Base-by-base conservation (phyloP, 306 rosid species). In the Medicago ruthenica region DNA sequence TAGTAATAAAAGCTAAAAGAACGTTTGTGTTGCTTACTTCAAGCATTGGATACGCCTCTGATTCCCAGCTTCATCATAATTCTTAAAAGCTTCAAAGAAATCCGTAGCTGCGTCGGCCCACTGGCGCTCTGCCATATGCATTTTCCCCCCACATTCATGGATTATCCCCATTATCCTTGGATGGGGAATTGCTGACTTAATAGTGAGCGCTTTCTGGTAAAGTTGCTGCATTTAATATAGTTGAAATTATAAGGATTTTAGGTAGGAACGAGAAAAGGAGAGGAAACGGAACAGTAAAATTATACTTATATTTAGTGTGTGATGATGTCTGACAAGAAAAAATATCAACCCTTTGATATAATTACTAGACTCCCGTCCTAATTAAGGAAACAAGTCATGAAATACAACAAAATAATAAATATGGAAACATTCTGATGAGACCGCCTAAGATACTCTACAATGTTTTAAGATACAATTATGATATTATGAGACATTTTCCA, bases 41-140 rank as follows among this genome's bases (percentile, higher is more conserved):
- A 95, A 82, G 89, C 97, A 95, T 81, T 92, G 99, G 75, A 95
- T 95, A 69, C 97, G 99, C 86, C 97, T 86, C 67, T 92, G 99
- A 73, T 92, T 95, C 77, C 99, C 99, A 74, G 99, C 97, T 85
- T 95, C 98, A 54, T 93, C 97, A 51, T 93, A 93, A 72, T 93
- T 89, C 86, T 93, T 93, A 77, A 93, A 93, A 63, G 97, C 98
- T 86, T 93, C 98, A 87, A 93, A 91, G 76, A 93, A 93, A 86
- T 91, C 98, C 0, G 99, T 95, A 13, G 99, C 97, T 11, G 97
- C 99, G 34, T 95, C 99, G 12, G 92, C 93, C 99, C 99, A 95
- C 73, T 92, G 99, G 68, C 97, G 96, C 92, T 95, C 99, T 22
- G 97, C 93, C 99, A 95, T 95, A 67, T 95, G 97, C 99, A 95